These are phyloP conservation scores for Pythium scleroteichum DNA, from an alignment of 352 stramenopile species.

Conservation along the genomic window DNA sequence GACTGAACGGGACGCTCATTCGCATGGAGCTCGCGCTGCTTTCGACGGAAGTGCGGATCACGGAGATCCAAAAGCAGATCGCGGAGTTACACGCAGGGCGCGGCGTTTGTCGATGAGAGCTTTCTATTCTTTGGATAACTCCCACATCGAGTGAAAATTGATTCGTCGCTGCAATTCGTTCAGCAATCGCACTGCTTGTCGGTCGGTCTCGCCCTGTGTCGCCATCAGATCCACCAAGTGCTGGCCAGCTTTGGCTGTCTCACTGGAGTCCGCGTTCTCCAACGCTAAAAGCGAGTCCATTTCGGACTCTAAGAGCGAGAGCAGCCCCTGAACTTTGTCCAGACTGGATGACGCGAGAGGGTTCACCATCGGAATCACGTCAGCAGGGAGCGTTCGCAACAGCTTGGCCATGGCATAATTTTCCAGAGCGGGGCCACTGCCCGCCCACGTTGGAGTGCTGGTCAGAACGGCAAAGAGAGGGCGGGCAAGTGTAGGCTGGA, in stretches of 20 bases:
- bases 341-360: conserved; percentile 7
- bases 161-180: conserved; percentile 22
- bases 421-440: background rate
- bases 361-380: conserved; percentile 16
- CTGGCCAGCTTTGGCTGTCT: background rate
- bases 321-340: background rate
- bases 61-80: conserved; percentile 22
- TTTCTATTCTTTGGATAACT: conserved; percentile 1
- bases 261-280: background rate
- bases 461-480: conserved; percentile 11
- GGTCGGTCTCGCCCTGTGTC: conserved; percentile 15
- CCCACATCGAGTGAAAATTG: conserved; percentile 18
- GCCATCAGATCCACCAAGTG: background rate
- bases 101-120: conserved; percentile 19
- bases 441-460: background rate
- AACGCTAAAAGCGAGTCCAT: background rate
- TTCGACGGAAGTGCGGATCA: conserved; percentile 32
- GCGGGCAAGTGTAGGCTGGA: background rate
- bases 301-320: conserved; percentile 10
- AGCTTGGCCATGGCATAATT: background rate
- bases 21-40: conserved; percentile 58
- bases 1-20: conserved; percentile 56
- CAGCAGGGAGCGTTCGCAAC: background rate
- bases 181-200: conserved; percentile 13
- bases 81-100: conserved; percentile 2